Conservation (phyloP, 2,329 filamentous ascomycete species). For the Herpotrichia juniperi region DNA sequence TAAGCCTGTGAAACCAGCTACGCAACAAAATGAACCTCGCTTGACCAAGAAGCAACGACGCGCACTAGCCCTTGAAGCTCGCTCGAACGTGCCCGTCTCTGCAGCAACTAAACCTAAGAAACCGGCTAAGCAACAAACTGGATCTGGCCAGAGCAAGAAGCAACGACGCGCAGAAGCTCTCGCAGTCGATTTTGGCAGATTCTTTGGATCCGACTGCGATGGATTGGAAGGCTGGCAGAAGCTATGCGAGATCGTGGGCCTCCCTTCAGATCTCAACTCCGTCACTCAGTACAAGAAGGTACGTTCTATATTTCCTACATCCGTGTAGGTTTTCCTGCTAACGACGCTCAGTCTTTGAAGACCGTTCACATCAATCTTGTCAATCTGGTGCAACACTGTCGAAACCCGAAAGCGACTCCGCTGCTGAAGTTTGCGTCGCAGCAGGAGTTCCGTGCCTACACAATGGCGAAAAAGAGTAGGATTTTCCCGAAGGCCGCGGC, state of each 20-base stretch:
- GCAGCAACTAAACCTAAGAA: not conserved
- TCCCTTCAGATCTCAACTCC: not conserved
- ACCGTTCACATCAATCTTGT: not conserved
- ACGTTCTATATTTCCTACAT: not conserved
- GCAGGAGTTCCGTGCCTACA: not conserved
- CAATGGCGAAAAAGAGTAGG: not conserved
- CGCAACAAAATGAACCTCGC: not conserved
- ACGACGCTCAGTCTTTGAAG: not conserved
- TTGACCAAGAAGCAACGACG: not conserved
- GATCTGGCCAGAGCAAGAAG: not conserved
- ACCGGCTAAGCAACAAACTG: not conserved
- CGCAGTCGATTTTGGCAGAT: not conserved
- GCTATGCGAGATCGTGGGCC: not conserved
- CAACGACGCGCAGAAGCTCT: not conserved
- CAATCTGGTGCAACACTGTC: not conserved
- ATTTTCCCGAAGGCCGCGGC: not conserved
- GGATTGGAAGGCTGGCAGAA: not conserved
- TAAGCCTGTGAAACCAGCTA: not conserved
- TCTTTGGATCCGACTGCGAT: not conserved
- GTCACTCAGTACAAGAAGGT: slow-evolving; percentile 3
- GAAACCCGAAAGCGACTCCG: not conserved
- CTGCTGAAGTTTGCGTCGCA: not conserved
- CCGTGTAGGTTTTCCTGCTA: not conserved
- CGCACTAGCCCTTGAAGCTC: not conserved
- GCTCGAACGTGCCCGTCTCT: not conserved